Percentiles rank a stretch among this genome's conserved stretches.
Conservation (phyloP, 2,329 filamentous ascomycete species). For the Samsoniella hepiali region DNA sequence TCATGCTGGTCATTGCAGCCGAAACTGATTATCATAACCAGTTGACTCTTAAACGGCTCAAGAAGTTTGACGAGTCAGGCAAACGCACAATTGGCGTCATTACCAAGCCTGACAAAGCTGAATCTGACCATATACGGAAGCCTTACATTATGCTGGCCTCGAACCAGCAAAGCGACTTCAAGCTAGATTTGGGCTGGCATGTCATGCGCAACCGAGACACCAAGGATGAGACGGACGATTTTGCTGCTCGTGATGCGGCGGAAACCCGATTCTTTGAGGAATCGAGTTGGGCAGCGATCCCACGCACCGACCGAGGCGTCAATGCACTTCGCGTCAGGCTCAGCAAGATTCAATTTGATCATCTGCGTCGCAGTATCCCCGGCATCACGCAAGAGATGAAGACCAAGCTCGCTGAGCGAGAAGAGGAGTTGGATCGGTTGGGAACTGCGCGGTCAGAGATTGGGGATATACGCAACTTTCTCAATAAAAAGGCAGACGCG, state of each 20-base stretch:
- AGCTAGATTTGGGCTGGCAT: conserved; percentile 45
- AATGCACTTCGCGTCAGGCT: conserved; percentile 29
- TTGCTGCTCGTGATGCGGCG: conserved; percentile 26
- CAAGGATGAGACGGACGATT: conserved; percentile 23
- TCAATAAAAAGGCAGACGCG: conserved; percentile 30
- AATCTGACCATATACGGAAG: conserved; percentile 36
- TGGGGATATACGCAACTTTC: conserved; percentile 27
- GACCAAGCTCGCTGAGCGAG: conserved; percentile 12
- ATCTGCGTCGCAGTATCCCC: conserved; percentile 25
- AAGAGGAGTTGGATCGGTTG: conserved; percentile 14
- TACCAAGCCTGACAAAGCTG: conserved; percentile 49
- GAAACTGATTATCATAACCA: conserved; percentile 50
- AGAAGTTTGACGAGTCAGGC: conserved; percentile 38
- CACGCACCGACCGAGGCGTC: conserved; percentile 23
- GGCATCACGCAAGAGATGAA: conserved; percentile 23
- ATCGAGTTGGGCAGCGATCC: conserved; percentile 15
- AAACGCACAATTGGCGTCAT: conserved; percentile 50
- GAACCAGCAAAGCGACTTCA: conserved; percentile 25
- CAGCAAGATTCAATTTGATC: conserved; percentile 26
- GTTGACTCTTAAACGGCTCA: conserved; percentile 42
- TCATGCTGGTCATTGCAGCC: conserved; percentile 49
- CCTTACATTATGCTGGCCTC: conserved; percentile 32
- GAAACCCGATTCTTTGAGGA: conserved; percentile 29
- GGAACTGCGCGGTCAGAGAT: conserved; percentile 20
- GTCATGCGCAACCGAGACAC: conserved; percentile 45